Evolutionary conservation across 768 basidiomycete genomes (phyloP).

Genomic region (Hygrophorus pudorinus): DNA sequence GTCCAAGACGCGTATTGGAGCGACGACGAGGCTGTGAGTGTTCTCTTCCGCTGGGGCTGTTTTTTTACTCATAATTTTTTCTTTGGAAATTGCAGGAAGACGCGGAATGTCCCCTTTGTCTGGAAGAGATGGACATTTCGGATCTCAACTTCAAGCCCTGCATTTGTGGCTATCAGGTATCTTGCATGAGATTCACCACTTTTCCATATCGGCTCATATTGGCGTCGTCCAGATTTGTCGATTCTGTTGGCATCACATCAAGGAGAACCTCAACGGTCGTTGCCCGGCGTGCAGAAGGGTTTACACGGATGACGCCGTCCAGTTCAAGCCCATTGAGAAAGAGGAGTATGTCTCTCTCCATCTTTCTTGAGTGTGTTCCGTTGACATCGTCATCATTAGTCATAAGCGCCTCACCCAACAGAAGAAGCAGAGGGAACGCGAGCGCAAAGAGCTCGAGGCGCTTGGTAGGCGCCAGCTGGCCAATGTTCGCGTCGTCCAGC

Average conservation of each 20-base stretch:
- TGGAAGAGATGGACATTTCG: slow-evolving; percentile 97
- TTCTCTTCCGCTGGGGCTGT: no score
- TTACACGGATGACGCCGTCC: slow-evolving; percentile 87
- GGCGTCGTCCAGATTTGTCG: slow-evolving; percentile 70
- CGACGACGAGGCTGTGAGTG: slow-evolving; percentile 74
- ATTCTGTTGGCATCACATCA: slow-evolving; percentile 99
- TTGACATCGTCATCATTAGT: slow-evolving; percentile 30
- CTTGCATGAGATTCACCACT: no score
- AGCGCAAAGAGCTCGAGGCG: slow-evolving; percentile 88
- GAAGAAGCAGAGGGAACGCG: slow-evolving; percentile 90
- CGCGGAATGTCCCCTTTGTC: slow-evolving; percentile 94
- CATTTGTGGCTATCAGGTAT: slow-evolving; percentile 94
- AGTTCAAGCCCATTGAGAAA: slow-evolving; percentile 90
- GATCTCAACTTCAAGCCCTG: slow-evolving; percentile 99
- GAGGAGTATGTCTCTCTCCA: slow-evolving; percentile 68
- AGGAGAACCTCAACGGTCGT: slow-evolving; percentile 88
- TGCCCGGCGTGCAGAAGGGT: slow-evolving; percentile 94
- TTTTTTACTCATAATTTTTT: slow-evolving; percentile 6
- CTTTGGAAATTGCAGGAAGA: slow-evolving; percentile 60
- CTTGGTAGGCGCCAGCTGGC: slow-evolving; percentile 78
- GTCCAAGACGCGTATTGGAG: slow-evolving; percentile 97
- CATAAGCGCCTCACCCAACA: slow-evolving; percentile 92
- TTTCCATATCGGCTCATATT: slow-evolving; percentile 1
- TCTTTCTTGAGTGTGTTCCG: slow-evolving; percentile 11
- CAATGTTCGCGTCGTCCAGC: slow-evolving; percentile 93